Percentiles rank a stretch among this genome's conserved stretches.
Conservation (phyloP, 2,329 filamentous ascomycete genomes). For the Monosporascus ibericus region DNA sequence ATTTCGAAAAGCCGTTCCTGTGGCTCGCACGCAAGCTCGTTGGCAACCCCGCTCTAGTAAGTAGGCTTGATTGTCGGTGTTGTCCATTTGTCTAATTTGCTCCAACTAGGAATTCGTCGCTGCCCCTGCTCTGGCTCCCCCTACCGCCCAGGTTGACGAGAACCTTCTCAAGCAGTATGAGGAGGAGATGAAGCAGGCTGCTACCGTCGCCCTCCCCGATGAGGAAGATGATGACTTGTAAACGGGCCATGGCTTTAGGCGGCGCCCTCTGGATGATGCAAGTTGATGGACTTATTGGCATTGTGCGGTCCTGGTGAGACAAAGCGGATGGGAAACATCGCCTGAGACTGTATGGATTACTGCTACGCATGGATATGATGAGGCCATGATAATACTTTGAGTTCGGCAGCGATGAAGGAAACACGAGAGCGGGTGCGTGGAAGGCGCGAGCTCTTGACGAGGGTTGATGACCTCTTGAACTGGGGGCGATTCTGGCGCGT, state of each 20-base stretch:
- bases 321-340: slow-evolving; percentile 1
- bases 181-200: slow-evolving; percentile 81
- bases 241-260: slow-evolving; percentile 22
- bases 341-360: slow-evolving; percentile 6
- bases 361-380: slow-evolving; percentile 17
- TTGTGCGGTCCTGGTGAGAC: not conserved
- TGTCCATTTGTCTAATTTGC: slow-evolving; percentile 19
- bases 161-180: slow-evolving; percentile 74
- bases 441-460: slow-evolving; percentile 19
- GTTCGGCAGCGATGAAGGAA: slow-evolving; percentile 18
- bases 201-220: slow-evolving; percentile 79
- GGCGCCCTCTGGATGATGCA: slow-evolving; percentile 6
- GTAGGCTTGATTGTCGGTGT: slow-evolving; percentile 22
- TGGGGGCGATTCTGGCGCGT: slow-evolving; percentile 22
- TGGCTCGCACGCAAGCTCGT: slow-evolving; percentile 98
- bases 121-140: slow-evolving; percentile 87
- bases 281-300: slow-evolving; percentile 3
- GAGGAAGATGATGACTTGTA: slow-evolving; percentile 72
- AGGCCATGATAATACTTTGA: slow-evolving; percentile 19
- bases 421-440: slow-evolving; percentile 14
- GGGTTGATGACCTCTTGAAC: slow-evolving; percentile 14
- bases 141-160: slow-evolving; percentile 84
- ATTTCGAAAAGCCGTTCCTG: slow-evolving; percentile 99
- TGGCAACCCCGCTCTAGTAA: slow-evolving; percentile 79
- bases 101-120: slow-evolving; percentile 81